Evolutionary conservation across 2,329 filamentous ascomycete species (phyloP).

Genomic region (Nemania sp.): DNA sequence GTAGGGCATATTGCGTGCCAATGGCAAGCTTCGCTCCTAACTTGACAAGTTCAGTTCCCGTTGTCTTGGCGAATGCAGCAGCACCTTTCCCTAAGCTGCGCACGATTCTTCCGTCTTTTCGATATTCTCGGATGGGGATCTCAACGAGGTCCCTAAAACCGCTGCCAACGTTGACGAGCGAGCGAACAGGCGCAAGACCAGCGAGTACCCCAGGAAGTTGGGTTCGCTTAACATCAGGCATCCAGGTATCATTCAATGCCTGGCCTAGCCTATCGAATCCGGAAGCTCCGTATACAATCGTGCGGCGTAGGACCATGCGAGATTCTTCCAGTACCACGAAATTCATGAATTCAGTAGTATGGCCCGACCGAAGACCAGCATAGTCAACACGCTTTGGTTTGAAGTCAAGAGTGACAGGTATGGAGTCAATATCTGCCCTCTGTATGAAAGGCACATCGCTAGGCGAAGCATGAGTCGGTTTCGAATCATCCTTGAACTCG

Average conservation of each 20-base stretch:
- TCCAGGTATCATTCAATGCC: conserved; percentile 95
- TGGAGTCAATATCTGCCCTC: conserved; percentile 80
- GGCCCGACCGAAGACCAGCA: conserved; percentile 84
- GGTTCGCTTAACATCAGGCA: conserved; percentile 85
- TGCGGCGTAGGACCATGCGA: conserved; percentile 81
- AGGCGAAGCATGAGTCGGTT: conserved; percentile 57
- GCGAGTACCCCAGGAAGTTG: conserved; percentile 88
- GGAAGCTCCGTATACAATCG: conserved; percentile 88
- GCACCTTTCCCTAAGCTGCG: conserved; percentile 92
- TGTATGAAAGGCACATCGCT: conserved; percentile 86
- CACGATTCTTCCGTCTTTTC: conserved; percentile 89
- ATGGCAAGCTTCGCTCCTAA: conserved; percentile 92
- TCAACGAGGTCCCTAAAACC: conserved; percentile 86
- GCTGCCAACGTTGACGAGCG: conserved; percentile 86
- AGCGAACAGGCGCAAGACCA: conserved; percentile 86
- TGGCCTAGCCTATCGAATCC: conserved; percentile 90
- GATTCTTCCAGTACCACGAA: conserved; percentile 91
- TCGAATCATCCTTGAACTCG: conserved; percentile 85
- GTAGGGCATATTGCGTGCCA: conserved; percentile 89
- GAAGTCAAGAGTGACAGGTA: conserved; percentile 86
- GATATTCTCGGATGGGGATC: conserved; percentile 88
- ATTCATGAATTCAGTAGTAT: conserved; percentile 98
- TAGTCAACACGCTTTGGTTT: conserved; percentile 99
- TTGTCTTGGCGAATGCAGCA: conserved; percentile 86
- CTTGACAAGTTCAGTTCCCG: conserved; percentile 90